These are phyloP conservation scores for Penstemon newberryi DNA, from an alignment of 257 asterid species.

Conservation along the genomic window DNA sequence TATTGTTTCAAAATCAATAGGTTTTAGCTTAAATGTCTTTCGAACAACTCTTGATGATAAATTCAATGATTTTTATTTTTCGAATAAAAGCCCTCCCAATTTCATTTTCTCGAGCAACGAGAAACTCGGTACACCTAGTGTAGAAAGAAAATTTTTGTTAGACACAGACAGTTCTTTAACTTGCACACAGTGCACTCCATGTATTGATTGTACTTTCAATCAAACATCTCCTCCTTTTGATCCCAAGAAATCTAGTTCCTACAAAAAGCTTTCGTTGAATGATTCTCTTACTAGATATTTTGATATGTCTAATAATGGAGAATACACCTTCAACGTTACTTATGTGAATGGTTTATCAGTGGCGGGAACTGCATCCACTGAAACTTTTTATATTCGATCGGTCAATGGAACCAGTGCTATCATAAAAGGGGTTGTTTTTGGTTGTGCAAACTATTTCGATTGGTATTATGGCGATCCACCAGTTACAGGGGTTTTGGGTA, in stretches of 20 bases:
- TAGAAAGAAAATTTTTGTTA: constrained; percentile 3
- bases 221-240: constrained; percentile 15
- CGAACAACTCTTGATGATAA: neutral
- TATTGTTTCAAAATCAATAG: neutral
- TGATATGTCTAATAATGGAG: neutral
- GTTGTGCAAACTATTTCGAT: constrained; percentile 16
- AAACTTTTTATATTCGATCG: constrained; percentile 19
- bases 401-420: neutral
- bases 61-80: neutral
- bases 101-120: constrained; percentile 10
- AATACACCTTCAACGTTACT: neutral
- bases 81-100: neutral
- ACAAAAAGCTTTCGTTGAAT: neutral
- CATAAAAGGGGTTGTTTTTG: constrained; percentile 18
- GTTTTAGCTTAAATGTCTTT: constrained; percentile 14
- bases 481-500: constrained; percentile 20
- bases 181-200: constrained; percentile 21
- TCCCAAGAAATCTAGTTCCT: constrained; percentile 10
- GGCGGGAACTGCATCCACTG: neutral
- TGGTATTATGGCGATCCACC: neutral
- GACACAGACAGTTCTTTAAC: constrained; percentile 4
- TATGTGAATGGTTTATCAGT: constrained; percentile 3
- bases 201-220: neutral
- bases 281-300: constrained; percentile 7
- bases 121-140: constrained; percentile 12